Conservation (phyloP, 257 asterid species). For the Schizonepeta tenuifolia region DNA sequence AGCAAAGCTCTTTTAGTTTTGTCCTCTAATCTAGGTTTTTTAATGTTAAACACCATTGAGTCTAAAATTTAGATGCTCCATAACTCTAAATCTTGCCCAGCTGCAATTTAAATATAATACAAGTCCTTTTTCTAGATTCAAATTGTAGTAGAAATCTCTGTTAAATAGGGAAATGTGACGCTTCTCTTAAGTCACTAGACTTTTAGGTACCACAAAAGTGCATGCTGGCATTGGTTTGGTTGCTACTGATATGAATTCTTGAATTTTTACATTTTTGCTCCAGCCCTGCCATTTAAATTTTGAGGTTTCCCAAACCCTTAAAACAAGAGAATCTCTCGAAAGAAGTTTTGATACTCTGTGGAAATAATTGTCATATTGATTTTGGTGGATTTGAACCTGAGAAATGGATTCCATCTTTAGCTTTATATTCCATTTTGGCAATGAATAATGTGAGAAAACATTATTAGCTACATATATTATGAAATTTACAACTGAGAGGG, state of each 20-base stretch:
- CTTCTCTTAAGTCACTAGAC: background rate
- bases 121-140: too few relatives aligned
- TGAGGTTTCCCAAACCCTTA: background rate
- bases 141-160: background rate
- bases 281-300: background rate
- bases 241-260: background rate
- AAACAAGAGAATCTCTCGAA: background rate
- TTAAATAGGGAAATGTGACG: background rate
- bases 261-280: background rate
- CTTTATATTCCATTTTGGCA: too few relatives aligned
- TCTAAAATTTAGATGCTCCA: conserved; percentile 2
- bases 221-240: background rate
- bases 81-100: conserved; percentile 3
- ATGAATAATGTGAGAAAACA: background rate
- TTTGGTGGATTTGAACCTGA: conserved; percentile 18
- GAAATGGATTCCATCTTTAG: background rate
- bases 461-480: too few relatives aligned
- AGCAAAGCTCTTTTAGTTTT: too few relatives aligned
- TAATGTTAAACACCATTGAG: background rate
- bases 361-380: background rate
- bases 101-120: conserved; percentile 14
- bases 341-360: conserved; percentile 9
- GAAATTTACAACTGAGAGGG: too few relatives aligned
- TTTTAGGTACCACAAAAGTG: conserved; percentile 4
- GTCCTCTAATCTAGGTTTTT: too few relatives aligned